Evolutionary conservation across 2,329 filamentous ascomycete species (phyloP), one percentile per base, ranked within the genome.

Genomic region (Talaromyces sp.): DNA sequence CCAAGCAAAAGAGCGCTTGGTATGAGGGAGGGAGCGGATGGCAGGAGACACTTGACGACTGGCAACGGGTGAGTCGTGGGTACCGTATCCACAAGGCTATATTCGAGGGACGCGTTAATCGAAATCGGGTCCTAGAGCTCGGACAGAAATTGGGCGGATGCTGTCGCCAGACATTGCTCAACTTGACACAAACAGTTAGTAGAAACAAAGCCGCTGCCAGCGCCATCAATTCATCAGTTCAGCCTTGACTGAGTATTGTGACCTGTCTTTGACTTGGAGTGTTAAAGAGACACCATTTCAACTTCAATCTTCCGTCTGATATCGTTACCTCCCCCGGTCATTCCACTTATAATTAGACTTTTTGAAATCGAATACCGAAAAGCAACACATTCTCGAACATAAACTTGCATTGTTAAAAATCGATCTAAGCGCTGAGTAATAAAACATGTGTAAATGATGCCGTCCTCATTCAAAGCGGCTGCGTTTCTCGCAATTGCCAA

Each of bases 1-100:
- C 61, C 8, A 67, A 65, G 29, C 72, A 76, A 47, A 64, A 62
- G 39, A 62, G 68, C n/a, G 62, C 63, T 4, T 75, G 70, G 59
- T 76, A 74, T 43, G 71, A 75, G 51, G 71, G 72, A 45, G 68
- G 68, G 9, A 58, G 65, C 6, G 74, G 72, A 7, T 75, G 71
- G 70, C 69, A 71, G 56, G 72, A 75, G 52, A 74, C 59, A 27
- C 55, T 75, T 1, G 62, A 68, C 7, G 69, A 75, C 37, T 76
- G 74, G 74, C 68, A 74, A 55, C 65, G 61, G 20, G 64, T 75
- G 20, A 61, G 57, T 7, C 60, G 65, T 16, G 67, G 66, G 8
- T 75, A 75, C 57, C 70, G 70, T 29, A 52, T 71, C n/a, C 68
- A 59, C n/a, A 74, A 70, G 52, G 57, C 53, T 16, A 51, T 73